Conservation (phyloP, 2,329 filamentous ascomycete species). For the Chaetomium sp. region DNA sequence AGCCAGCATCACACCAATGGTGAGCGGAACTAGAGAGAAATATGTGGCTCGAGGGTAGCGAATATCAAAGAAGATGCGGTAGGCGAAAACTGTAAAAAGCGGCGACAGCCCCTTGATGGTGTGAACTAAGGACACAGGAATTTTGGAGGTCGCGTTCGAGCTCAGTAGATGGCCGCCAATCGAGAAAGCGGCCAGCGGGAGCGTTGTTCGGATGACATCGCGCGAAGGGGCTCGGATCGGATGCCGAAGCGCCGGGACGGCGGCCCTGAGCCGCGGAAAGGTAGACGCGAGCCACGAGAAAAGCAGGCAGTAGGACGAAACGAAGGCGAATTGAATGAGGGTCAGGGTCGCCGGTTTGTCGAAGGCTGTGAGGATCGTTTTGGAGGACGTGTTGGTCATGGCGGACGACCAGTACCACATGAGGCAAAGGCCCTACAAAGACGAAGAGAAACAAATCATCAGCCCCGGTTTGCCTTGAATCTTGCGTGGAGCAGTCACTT, state of each 20-base stretch:
- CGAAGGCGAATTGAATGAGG: conserved; percentile 87
- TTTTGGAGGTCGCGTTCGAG: conserved; percentile 87
- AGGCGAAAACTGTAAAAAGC: conserved; percentile 89
- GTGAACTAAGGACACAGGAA: conserved; percentile 93
- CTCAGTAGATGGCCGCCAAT: conserved; percentile 89
- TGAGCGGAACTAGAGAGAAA: conserved; percentile 81
- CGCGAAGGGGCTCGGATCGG: conserved; percentile 74
- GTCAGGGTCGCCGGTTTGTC: conserved; percentile 88
- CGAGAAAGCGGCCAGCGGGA: conserved; percentile 90
- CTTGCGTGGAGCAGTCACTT: neutral
- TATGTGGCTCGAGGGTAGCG: conserved; percentile 84
- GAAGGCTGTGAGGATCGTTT: conserved; percentile 89
- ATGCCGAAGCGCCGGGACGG: conserved; percentile 73
- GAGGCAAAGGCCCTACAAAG: conserved; percentile 66
- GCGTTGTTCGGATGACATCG: conserved; percentile 76
- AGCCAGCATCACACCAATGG: conserved; percentile 88
- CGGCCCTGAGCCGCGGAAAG: conserved; percentile 63
- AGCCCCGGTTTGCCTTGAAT: neutral
- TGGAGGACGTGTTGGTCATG: conserved; percentile 94
- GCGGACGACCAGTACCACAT: conserved; percentile 95
- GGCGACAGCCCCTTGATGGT: conserved; percentile 98
- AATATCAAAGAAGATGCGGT: conserved; percentile 82
- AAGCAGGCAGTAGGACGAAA: conserved; percentile 78
- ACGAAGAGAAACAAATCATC: conserved; percentile 18
- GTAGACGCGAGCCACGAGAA: conserved; percentile 68